phyloP scores from a whole-genome alignment of 2,329 filamentous ascomycete species.

The Fusarium lateritium region DNA sequence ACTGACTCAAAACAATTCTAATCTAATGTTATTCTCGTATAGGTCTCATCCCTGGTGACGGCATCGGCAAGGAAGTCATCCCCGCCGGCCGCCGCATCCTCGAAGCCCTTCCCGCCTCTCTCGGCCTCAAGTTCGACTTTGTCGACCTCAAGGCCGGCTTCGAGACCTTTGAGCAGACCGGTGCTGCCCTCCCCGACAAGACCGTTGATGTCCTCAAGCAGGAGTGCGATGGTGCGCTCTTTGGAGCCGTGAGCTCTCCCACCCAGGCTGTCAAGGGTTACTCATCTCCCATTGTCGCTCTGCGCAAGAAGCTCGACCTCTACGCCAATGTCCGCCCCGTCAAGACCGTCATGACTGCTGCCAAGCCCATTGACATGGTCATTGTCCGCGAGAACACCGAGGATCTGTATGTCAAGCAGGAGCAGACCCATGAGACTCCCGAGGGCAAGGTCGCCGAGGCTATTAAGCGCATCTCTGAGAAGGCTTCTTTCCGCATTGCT shows the following conservation, averaged over 20 bases:
- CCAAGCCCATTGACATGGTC: constrained; percentile 89
- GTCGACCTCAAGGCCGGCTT: constrained; percentile 93
- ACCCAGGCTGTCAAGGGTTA: constrained; percentile 93
- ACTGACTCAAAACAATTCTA: not conserved
- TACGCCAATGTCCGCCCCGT: constrained; percentile 98
- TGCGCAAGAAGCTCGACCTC: constrained; percentile 93
- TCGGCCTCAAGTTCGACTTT: constrained; percentile 94
- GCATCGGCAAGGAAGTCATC: constrained; percentile 98
- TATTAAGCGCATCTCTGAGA: constrained; percentile 95
- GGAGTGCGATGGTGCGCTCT: constrained; percentile 96
- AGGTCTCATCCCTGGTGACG: constrained; percentile 98
- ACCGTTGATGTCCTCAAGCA: constrained; percentile 90
- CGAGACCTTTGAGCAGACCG: constrained; percentile 92
- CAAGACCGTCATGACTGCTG: constrained; percentile 80
- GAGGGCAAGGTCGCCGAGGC: constrained; percentile 93
- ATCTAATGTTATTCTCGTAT: constrained; percentile 14
- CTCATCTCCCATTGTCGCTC: constrained; percentile 94
- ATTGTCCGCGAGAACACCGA: constrained; percentile 99
- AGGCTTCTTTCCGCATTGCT: constrained; percentile 87
- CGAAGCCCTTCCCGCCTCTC: constrained; percentile 91
- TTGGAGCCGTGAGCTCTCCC: constrained; percentile 95
- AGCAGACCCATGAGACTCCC: constrained; percentile 82
- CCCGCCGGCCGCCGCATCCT: constrained; percentile 92
- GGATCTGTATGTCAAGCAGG: constrained; percentile 98
- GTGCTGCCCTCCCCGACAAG: constrained; percentile 87